phyloP scores from a whole-genome alignment of 208 protist genomes.

The Trypanosoma vivax region DNA sequence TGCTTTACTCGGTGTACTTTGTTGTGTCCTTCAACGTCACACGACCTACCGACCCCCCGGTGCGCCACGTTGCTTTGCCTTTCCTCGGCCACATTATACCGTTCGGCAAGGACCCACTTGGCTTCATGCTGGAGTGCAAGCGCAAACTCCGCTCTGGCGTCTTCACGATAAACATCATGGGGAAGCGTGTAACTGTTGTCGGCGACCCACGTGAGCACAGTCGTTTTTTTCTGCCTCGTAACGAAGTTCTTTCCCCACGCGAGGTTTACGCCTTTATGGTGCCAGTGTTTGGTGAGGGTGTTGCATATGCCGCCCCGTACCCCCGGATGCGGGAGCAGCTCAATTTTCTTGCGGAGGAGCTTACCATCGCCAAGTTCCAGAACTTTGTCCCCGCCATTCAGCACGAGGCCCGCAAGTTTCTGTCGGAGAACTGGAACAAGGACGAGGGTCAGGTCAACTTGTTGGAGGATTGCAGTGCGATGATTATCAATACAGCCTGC shows the following conservation, averaged over 20 bases:
- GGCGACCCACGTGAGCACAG: conserved; percentile 66
- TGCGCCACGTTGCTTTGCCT: conserved; percentile 43
- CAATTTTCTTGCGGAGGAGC: conserved; percentile 80
- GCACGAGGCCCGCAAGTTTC: conserved; percentile 79
- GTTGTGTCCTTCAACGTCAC: conserved; percentile 75
- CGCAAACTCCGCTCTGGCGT: conserved; percentile 53
- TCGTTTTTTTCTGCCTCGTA: conserved; percentile 79
- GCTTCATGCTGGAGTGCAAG: conserved; percentile 54
- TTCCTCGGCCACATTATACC: conserved; percentile 68
- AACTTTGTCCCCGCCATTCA: conserved; percentile 84
- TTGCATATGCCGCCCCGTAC: conserved; percentile 77
- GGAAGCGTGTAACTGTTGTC: conserved; percentile 73
- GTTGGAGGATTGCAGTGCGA: conserved; percentile 75
- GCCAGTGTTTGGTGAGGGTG: conserved; percentile 80
- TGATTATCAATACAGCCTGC: conserved; percentile 92
- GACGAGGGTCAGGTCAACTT: conserved; percentile 81
- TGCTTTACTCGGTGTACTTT: conserved; percentile 72
- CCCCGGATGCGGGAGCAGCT: conserved; percentile 82
- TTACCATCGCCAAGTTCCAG: conserved; percentile 82
- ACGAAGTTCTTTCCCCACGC: conserved; percentile 73
- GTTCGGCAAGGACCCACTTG: conserved; percentile 67
- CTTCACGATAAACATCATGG: conserved; percentile 82
- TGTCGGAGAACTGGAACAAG: conserved; percentile 67
- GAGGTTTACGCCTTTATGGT: conserved; percentile 87
- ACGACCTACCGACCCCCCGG: conserved; percentile 66